Percentiles rank a stretch among this genome's conserved stretches.
phyloP scores from a whole-genome alignment of 805 yeast species.

The Candida rishiriensis region DNA sequence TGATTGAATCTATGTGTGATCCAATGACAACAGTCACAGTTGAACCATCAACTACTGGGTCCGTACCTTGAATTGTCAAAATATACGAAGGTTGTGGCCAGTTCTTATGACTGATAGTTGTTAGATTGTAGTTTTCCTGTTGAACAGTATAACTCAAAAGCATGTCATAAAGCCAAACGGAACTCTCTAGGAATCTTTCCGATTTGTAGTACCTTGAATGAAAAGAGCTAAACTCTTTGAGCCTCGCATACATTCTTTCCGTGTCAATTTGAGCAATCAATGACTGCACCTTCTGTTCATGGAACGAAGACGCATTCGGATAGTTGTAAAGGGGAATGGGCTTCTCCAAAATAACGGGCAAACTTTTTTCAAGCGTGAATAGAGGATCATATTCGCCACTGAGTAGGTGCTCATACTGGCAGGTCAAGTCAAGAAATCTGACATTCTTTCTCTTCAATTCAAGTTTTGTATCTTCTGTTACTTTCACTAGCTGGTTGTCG shows the following conservation, averaged over 20 bases:
- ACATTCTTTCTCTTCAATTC: slow-evolving; percentile 29
- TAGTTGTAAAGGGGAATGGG: slow-evolving; percentile 36
- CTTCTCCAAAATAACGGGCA: slow-evolving; percentile 3
- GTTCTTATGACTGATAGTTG: slow-evolving; percentile 9
- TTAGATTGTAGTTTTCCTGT: slow-evolving; percentile 10
- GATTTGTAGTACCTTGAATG: slow-evolving; percentile 78
- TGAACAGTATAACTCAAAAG: slow-evolving; percentile 2
- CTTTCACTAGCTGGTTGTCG: slow-evolving; percentile 7
- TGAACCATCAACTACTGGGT: slow-evolving; percentile 1
- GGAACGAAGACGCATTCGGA: slow-evolving; percentile 41
- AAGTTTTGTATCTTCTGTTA: slow-evolving; percentile 35
- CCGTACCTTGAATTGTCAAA: slow-evolving; percentile 8
- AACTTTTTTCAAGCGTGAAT: background rate
- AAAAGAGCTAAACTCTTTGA: slow-evolving; percentile 17
- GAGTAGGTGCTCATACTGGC: slow-evolving; percentile 5
- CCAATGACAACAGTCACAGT: slow-evolving; percentile 58
- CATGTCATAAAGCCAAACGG: slow-evolving; percentile 58
- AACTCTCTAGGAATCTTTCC: slow-evolving; percentile 60
- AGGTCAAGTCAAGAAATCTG: slow-evolving; percentile 41
- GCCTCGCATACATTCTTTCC: slow-evolving; percentile 6
- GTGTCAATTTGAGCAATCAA: slow-evolving; percentile 7
- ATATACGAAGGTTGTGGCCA: slow-evolving; percentile 20
- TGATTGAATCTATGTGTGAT: slow-evolving; percentile 81
- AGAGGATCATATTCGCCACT: background rate
- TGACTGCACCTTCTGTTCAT: slow-evolving; percentile 34